phyloP scores from a whole-genome alignment of 768 basidiomycete species.

The Mycena latifolia region DNA sequence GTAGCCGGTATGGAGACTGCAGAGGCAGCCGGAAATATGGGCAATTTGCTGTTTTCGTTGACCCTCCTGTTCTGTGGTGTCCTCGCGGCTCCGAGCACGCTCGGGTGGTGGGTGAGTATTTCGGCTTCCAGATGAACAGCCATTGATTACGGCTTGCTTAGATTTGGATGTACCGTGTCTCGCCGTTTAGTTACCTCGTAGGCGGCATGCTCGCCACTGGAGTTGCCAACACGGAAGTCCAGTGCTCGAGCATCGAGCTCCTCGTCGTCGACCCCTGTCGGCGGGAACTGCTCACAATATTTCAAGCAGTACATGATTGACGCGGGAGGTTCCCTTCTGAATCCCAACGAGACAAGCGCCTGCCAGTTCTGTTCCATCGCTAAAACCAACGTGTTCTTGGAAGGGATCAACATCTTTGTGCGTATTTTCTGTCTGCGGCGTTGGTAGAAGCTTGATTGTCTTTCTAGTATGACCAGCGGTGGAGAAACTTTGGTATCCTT shows the following conservation, averaged over 20 bases:
- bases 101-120: conserved; percentile 41
- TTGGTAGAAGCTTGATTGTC: conserved; percentile 53
- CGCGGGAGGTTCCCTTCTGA: conserved; percentile 68
- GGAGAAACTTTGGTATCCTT: conserved; percentile 68
- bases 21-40: conserved; percentile 55
- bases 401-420: conserved; percentile 63
- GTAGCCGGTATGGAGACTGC: conserved; percentile 51
- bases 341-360: conserved; percentile 62
- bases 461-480: conserved; percentile 64
- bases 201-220: conserved; percentile 45
- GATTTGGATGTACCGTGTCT: conserved; percentile 54
- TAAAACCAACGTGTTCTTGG: conserved; percentile 72
- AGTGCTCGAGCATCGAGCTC: conserved; percentile 66
- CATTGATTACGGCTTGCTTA: conserved; percentile 11
- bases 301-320: conserved; percentile 60
- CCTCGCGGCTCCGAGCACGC: conserved; percentile 41
- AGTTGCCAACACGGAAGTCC: conserved; percentile 46
- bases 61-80: conserved; percentile 56
- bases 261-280: conserved; percentile 65
- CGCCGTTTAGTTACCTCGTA: conserved; percentile 51
- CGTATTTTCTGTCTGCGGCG: conserved; percentile 66
- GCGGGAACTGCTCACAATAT: conserved; percentile 66
- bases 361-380: conserved; percentile 72
- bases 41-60: conserved; percentile 54
- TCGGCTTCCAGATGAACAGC: background rate